A percentile compares a stretch with the other conserved stretches of the same genome.
phyloP scores from a whole-genome alignment of 495 filamentous ascomycete genomes.

The Hypoxylon intermedium region DNA sequence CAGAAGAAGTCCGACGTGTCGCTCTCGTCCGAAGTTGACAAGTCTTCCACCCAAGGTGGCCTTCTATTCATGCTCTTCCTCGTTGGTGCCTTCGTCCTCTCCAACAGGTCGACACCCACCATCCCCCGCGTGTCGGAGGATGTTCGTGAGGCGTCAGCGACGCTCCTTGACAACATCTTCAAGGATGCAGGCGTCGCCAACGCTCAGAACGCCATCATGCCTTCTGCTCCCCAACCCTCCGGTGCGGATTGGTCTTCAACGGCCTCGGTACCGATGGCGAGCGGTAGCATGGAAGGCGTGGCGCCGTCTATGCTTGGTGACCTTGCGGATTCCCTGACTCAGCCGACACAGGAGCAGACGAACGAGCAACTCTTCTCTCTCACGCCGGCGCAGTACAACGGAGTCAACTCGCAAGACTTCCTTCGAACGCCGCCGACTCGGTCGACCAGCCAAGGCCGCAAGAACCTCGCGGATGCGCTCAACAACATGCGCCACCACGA shows the following conservation, averaged over 20 bases:
- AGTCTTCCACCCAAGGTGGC: slow-evolving; percentile 68
- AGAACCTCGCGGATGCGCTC: slow-evolving; percentile 83
- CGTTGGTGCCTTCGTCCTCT: slow-evolving; percentile 94
- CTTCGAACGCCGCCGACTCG: slow-evolving; percentile 56
- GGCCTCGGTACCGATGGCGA: slow-evolving; percentile 58
- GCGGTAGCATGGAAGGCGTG: slow-evolving; percentile 60
- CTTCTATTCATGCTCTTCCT: slow-evolving; percentile 86
- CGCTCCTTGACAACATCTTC: slow-evolving; percentile 86
- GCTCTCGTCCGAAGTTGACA: slow-evolving; percentile 63
- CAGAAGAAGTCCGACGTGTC: slow-evolving; percentile 64
- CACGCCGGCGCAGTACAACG: slow-evolving; percentile 87
- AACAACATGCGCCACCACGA: slow-evolving; percentile 74
- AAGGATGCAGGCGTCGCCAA: slow-evolving; percentile 73
- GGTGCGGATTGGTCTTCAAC: slow-evolving; percentile 57
- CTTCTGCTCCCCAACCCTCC: slow-evolving; percentile 59
- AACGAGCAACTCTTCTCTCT: slow-evolving; percentile 88
- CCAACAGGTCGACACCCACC: slow-evolving; percentile 70
- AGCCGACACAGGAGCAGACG: slow-evolving; percentile 83
- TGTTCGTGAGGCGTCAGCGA: slow-evolving; percentile 88
- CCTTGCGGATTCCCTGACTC: slow-evolving; percentile 73
- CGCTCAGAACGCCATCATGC: slow-evolving; percentile 51
- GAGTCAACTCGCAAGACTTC: slow-evolving; percentile 76
- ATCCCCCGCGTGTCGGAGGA: slow-evolving; percentile 92
- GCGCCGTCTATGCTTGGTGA: slow-evolving; percentile 73
- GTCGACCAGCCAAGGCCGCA: slow-evolving; percentile 62